Evolutionary conservation across 2,329 filamentous ascomycete species (phyloP), one percentile per base, ranked within the genome.

Genomic region (Orbilia quercus): DNA sequence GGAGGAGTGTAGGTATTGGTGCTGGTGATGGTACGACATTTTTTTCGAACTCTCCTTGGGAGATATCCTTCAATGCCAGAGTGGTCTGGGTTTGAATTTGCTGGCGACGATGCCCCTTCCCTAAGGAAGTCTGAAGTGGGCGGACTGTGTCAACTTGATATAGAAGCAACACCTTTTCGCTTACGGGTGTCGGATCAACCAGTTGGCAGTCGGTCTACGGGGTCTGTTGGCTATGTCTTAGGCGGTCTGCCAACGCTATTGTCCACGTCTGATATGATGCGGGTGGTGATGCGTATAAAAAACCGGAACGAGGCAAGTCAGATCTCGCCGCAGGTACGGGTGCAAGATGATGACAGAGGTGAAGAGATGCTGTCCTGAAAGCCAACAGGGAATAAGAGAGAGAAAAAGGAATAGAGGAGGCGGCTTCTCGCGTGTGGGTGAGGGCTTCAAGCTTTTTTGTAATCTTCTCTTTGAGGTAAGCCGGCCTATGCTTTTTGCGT

Each of bases 381-480:
- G 45, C 23, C 48, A 55, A 40, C 48, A 73, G 45, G 58, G 60
- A 58, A 55, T 53, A 50, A 51, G 44, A 55, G 53, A 50, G 38
- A 72, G 67, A 72, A 66, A 66, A 73, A 64, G 67, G 53, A 66
- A 73, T 66, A 44, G 60, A 72, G 53, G 53, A 65, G 60, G 60
- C 60, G 45, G 60, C 69, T 60, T 66, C 54, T 60, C 54, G 69
- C 69, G 69, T 73, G 69, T 73, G 69, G 53, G 66, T 11, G 60
- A 73, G 60, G 69, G 53, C 55, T 42, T 59, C 69, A 55, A 72
- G 67, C 67, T 65, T 59, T 72, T 72, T 65, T 72, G 67, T 72
- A 72, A 72, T 63, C 31, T 65, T 63, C 57, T 60, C 48, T 55
- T 55, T 62, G 28, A 7, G 54, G 69, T 66, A 66, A 57, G 66